Percentiles rank a stretch among this genome's conserved stretches.
These are phyloP conservation scores for Erythrophleum ivorense DNA, from an alignment of 331 rosid genomes.

Conservation along the genomic window DNA sequence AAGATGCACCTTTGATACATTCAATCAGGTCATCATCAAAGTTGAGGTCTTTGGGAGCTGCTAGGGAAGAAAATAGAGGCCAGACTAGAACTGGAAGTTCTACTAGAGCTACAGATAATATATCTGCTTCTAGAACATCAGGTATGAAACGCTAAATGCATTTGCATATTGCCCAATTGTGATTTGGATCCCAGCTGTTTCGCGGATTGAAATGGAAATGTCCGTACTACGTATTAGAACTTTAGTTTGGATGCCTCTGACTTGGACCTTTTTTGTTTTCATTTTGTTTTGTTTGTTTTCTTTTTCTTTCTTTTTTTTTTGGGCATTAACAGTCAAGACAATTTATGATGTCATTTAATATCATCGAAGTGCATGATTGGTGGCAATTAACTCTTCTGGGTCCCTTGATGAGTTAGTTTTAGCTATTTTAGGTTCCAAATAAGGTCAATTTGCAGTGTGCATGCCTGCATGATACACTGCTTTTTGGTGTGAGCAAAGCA, in stretches of 20 bases:
- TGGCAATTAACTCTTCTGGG: too few relatives aligned
- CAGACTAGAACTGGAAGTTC: constrained; percentile 52
- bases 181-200: constrained; percentile 18
- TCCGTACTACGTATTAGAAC: constrained; percentile 3
- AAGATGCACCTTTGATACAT: constrained; percentile 76
- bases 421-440: background rate
- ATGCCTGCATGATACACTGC: background rate
- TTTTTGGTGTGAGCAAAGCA: background rate
- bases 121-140: constrained; percentile 63
- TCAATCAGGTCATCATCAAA: constrained; percentile 78
- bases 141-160: constrained; percentile 40
- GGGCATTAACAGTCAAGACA: background rate
- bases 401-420: background rate
- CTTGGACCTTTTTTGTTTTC: background rate
- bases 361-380: too few relatives aligned
- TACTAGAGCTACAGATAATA: constrained; percentile 50
- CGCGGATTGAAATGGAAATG: constrained; percentile 2
- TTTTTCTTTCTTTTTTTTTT: background rate
- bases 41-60: constrained; percentile 72
- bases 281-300: too few relatives aligned
- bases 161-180: constrained; percentile 17
- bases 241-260: constrained; percentile 2
- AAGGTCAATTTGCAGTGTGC: background rate
- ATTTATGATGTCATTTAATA: background rate
- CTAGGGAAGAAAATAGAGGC: constrained; percentile 65